Percentiles rank a stretch among this genome's conserved stretches.
phyloP scores from a whole-genome alignment of 1,284 basidiomycete species.

The Trichosporon sp. region DNA sequence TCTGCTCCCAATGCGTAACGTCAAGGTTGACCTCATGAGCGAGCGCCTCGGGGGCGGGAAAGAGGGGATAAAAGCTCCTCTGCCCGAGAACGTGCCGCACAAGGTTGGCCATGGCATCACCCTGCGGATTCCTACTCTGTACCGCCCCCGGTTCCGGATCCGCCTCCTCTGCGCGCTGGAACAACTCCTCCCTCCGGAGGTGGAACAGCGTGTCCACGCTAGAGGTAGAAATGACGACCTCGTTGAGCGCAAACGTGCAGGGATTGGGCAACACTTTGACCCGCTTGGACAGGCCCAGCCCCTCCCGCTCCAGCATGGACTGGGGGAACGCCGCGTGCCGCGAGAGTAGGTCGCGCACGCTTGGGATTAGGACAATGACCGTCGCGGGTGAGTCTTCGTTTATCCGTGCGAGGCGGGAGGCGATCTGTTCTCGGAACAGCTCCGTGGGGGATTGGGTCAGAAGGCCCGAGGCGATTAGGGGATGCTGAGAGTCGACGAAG shows the following conservation, averaged over 20 bases:
- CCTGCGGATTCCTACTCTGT: constrained; percentile 48
- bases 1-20: constrained; percentile 59
- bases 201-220: constrained; percentile 87
- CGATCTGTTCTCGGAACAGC: constrained; percentile 66
- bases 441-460: constrained; percentile 60
- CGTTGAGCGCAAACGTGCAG: constrained; percentile 74
- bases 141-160: constrained; percentile 51
- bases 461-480: constrained; percentile 65
- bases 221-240: constrained; percentile 67
- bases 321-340: constrained; percentile 84
- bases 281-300: constrained; percentile 53
- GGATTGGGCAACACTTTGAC: constrained; percentile 83
- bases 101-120: constrained; percentile 70
- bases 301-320: constrained; percentile 57
- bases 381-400: constrained; percentile 62
- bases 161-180: constrained; percentile 64
- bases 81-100: constrained; percentile 80
- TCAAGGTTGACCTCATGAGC: constrained; percentile 79
- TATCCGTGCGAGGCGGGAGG: constrained; percentile 58
- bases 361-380: constrained; percentile 71
- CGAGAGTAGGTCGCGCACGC: constrained; percentile 71
- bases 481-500: constrained; percentile 74
- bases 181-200: constrained; percentile 74
- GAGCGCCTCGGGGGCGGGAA: constrained; percentile 71
- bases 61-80: constrained; percentile 90